A percentile compares a stretch with the other conserved stretches of the same genome.
Conservation (phyloP, 805 yeast species). For the Torulaspora microellipsoides region DNA sequence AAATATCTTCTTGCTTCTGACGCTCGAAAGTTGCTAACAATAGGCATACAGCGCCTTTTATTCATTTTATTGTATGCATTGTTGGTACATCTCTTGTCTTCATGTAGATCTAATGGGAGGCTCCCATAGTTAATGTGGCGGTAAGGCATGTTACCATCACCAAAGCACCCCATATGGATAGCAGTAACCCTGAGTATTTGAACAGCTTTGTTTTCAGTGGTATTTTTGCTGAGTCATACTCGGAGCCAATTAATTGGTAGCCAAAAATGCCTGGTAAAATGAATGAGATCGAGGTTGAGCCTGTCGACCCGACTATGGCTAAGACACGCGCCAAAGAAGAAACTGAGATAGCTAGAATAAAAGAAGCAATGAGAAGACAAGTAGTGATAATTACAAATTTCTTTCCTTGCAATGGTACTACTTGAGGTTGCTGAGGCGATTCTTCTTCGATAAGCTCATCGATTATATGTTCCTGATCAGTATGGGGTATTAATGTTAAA, state of each 20-base stretch:
- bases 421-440: slow-evolving; percentile 17
- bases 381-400: slow-evolving; percentile 49
- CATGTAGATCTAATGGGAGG: slow-evolving; percentile 18
- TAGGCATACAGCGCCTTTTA: no score
- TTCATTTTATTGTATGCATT: no score
- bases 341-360: slow-evolving; percentile 54
- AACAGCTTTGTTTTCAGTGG: slow-evolving; percentile 31
- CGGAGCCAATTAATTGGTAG: slow-evolving; percentile 33
- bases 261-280: slow-evolving; percentile 75
- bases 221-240: slow-evolving; percentile 15
- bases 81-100: no score
- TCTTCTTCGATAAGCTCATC: slow-evolving; percentile 36
- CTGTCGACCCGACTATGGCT: slow-evolving; percentile 74
- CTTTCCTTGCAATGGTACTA: slow-evolving; percentile 26
- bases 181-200: slow-evolving; percentile 37
- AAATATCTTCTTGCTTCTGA: no score
- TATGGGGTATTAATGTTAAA: slow-evolving; percentile 4
- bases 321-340: slow-evolving; percentile 63
- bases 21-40: no score
- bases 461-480: slow-evolving; percentile 2
- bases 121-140: slow-evolving; percentile 33
- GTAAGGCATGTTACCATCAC: slow-evolving; percentile 50
- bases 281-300: slow-evolving; percentile 72
- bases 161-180: slow-evolving; percentile 44
- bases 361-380: slow-evolving; percentile 43